These are phyloP conservation scores for Salix dunnii DNA, from an alignment of 345 rosid species.

Conservation along the genomic window DNA sequence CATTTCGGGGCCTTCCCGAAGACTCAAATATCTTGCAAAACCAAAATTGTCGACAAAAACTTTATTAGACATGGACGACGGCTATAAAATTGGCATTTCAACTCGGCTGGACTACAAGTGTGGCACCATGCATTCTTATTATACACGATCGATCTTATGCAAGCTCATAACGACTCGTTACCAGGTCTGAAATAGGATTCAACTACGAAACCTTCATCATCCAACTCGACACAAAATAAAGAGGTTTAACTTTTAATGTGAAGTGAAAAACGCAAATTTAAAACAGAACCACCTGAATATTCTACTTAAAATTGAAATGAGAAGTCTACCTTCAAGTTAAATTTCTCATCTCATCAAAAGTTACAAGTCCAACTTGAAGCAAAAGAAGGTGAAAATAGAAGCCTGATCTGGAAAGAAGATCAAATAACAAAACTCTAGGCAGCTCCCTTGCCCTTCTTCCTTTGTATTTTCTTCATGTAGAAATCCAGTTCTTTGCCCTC, in stretches of 20 bases:
- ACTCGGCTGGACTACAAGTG: too few species aligned
- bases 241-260: background rate
- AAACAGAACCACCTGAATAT: background rate
- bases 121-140: background rate
- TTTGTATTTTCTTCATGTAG: conserved; percentile 77
- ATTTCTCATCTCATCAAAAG: background rate
- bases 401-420: background rate
- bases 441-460: conserved; percentile 83
- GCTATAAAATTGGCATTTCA: too few species aligned
- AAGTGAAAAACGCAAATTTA: background rate
- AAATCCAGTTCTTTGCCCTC: conserved; percentile 76
- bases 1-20: too few species aligned
- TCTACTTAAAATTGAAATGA: background rate
- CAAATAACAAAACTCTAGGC: conserved; percentile 34
- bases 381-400: background rate
- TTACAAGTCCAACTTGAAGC: background rate
- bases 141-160: background rate
- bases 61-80: too few species aligned
- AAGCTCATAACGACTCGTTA: background rate
- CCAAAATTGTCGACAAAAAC: too few species aligned
- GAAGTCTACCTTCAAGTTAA: background rate
- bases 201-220: background rate
- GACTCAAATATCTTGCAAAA: too few species aligned
- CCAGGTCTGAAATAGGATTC: background rate
- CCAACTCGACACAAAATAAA: background rate